Evolutionary conservation across 257 asterid genomes (phyloP).

Genomic region (Ligustrum vulgare): DNA sequence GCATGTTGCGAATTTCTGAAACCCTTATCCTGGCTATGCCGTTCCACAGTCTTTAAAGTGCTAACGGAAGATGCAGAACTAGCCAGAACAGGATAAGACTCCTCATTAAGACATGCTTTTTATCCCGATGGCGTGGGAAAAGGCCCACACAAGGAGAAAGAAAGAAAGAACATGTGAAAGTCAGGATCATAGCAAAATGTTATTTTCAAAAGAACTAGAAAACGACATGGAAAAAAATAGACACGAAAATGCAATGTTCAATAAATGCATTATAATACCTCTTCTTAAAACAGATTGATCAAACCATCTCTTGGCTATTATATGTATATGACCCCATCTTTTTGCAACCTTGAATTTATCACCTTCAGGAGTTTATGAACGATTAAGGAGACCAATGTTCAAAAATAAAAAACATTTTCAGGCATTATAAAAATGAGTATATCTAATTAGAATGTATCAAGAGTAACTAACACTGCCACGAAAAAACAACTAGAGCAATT

Average conservation of each 20-base stretch:
- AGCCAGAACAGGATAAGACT: constrained; percentile 75
- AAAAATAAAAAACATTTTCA: not conserved
- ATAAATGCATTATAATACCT: constrained; percentile 55
- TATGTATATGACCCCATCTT: constrained; percentile 71
- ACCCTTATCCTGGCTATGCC: constrained; percentile 55
- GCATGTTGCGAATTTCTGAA: constrained; percentile 46
- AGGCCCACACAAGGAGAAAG: constrained; percentile 27
- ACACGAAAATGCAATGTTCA: constrained; percentile 24
- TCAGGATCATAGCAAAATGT: constrained; percentile 30
- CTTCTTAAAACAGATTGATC: constrained; percentile 82
- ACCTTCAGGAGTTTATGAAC: constrained; percentile 76
- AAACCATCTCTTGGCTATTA: constrained; percentile 78
- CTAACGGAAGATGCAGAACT: constrained; percentile 44
- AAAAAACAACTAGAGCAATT: constrained; percentile 8
- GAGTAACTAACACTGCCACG: constrained; percentile 17
- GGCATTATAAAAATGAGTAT: not conserved
- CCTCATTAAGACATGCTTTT: constrained; percentile 87
- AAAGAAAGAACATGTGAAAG: constrained; percentile 21
- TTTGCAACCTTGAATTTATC: constrained; percentile 90
- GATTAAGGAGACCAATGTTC: constrained; percentile 56
- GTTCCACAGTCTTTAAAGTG: constrained; percentile 47
- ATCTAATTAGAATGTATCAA: constrained; percentile 9
- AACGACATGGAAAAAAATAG: constrained; percentile 16
- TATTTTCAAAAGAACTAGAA: constrained; percentile 23
- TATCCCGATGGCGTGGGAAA: constrained; percentile 24